Evolutionary conservation across 352 stramenopile genomes (phyloP).

Genomic region (Globisporangium cederbergense): DNA sequence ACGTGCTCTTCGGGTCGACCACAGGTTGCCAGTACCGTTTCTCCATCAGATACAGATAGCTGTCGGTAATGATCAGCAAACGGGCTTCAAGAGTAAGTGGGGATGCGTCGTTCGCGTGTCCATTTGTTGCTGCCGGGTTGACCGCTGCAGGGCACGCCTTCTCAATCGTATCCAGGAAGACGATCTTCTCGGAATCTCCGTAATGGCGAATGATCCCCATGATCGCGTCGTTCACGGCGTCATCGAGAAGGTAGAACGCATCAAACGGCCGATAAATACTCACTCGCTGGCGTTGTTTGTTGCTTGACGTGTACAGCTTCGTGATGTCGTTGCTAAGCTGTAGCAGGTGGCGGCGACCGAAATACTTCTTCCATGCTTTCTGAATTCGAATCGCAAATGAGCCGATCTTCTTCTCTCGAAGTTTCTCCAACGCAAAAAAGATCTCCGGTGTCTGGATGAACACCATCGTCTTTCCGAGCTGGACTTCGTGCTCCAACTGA

Average conservation of each 20-base stretch:
- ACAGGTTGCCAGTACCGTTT: slow-evolving; percentile 55
- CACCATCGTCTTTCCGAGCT: slow-evolving; percentile 89
- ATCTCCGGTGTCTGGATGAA: slow-evolving; percentile 90
- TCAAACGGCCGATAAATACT: slow-evolving; percentile 88
- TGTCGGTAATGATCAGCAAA: slow-evolving; percentile 67
- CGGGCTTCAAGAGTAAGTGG: slow-evolving; percentile 40
- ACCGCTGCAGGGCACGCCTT: slow-evolving; percentile 43
- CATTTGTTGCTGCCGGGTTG: not conserved
- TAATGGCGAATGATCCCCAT: slow-evolving; percentile 72
- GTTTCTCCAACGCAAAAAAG: slow-evolving; percentile 88
- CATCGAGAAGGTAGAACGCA: slow-evolving; percentile 76
- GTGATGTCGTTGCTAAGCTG: slow-evolving; percentile 83
- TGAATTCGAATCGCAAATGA: slow-evolving; percentile 81
- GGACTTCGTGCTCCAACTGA: slow-evolving; percentile 76
- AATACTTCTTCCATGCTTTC: slow-evolving; percentile 80
- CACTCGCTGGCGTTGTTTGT: slow-evolving; percentile 80
- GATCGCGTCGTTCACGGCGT: slow-evolving; percentile 54
- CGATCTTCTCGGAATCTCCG: slow-evolving; percentile 75
- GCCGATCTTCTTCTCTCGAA: slow-evolving; percentile 78
- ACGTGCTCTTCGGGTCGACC: slow-evolving; percentile 51
- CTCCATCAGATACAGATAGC: slow-evolving; percentile 80
- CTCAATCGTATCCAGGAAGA: slow-evolving; percentile 76
- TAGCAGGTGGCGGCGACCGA: slow-evolving; percentile 73
- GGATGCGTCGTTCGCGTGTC: slow-evolving; percentile 20
- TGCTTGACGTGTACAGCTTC: slow-evolving; percentile 77